A percentile compares a stretch with the other conserved stretches of the same genome.
These are phyloP conservation scores for Zostera marina DNA, from an alignment of 116 monocot genomes.

Conservation along the genomic window DNA sequence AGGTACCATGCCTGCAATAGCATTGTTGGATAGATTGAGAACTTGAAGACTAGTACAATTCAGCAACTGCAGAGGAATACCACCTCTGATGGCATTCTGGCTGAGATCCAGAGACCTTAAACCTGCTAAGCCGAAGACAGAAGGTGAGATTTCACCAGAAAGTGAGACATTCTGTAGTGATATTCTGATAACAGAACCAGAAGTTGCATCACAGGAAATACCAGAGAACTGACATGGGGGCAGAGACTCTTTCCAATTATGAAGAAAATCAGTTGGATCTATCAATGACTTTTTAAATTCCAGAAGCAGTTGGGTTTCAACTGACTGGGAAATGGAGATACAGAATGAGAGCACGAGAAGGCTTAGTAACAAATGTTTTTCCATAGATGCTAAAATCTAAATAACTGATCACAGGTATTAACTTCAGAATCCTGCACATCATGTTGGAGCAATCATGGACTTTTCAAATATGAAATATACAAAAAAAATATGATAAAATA, in stretches of 20 bases:
- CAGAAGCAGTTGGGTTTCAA: slow-evolving; percentile 51
- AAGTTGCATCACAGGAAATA: slow-evolving; percentile 35
- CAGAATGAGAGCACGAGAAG: slow-evolving; percentile 3
- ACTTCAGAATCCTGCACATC: neutral
- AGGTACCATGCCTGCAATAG: slow-evolving; percentile 40
- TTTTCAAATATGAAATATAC: neutral
- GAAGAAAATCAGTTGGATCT: slow-evolving; percentile 54
- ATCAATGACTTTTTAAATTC: slow-evolving; percentile 39
- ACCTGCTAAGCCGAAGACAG: slow-evolving; percentile 26
- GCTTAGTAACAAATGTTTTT: neutral
- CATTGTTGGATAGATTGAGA: slow-evolving; percentile 67
- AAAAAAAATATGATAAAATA: neutral
- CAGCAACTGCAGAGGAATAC: slow-evolving; percentile 35
- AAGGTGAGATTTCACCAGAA: slow-evolving; percentile 53
- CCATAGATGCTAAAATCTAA: neutral
- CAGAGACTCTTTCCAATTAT: slow-evolving; percentile 30
- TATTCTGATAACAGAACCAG: slow-evolving; percentile 34
- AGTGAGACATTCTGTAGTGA: slow-evolving; percentile 41
- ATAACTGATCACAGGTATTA: neutral
- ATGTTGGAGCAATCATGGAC: neutral
- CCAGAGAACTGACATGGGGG: slow-evolving; percentile 64
- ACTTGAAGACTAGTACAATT: slow-evolving; percentile 41
- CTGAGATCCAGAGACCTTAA: slow-evolving; percentile 37
- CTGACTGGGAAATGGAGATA: slow-evolving; percentile 10
- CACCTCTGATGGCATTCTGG: slow-evolving; percentile 43